These are phyloP conservation scores for Aspergillus fischeri DNA, from an alignment of 2,329 filamentous ascomycete species.

Conservation along the genomic window DNA sequence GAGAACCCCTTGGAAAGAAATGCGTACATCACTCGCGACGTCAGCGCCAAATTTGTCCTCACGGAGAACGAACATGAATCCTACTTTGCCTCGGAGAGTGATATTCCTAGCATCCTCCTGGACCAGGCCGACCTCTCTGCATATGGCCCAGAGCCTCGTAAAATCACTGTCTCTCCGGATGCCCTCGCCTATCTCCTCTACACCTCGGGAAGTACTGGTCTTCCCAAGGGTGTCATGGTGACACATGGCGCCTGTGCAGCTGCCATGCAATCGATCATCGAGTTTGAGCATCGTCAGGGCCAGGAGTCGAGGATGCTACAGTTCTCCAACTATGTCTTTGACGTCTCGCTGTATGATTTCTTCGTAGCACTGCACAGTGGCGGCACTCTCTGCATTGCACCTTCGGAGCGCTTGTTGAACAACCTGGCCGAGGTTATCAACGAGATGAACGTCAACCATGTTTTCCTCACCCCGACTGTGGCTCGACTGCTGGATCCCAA, in stretches of 20 bases:
- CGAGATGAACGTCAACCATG: slow-evolving; percentile 3
- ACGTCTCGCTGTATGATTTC: slow-evolving; percentile 8
- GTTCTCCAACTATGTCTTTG: slow-evolving; percentile 14
- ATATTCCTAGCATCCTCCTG: neutral
- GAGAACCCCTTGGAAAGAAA: slow-evolving; percentile 6
- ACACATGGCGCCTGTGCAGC: neutral
- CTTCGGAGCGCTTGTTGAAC: slow-evolving; percentile 1
- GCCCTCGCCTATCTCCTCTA: neutral
- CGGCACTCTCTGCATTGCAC: slow-evolving; percentile 5
- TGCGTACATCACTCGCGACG: neutral
- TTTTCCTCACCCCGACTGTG: slow-evolving; percentile 9
- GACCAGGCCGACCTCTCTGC: neutral
- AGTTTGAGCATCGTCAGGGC: neutral
- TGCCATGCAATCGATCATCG: neutral
- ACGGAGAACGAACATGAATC: neutral
- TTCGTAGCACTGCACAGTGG: slow-evolving; percentile 5
- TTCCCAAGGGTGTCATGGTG: slow-evolving; percentile 4
- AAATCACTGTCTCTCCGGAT: neutral
- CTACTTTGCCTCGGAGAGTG: neutral
- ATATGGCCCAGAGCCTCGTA: neutral
- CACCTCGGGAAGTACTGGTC: slow-evolving; percentile 4
- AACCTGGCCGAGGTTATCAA: slow-evolving; percentile 5
- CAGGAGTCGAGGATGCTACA: slow-evolving; percentile 7
- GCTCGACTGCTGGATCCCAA: slow-evolving; percentile 6
- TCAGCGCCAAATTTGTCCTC: slow-evolving; percentile 1